Conservation (phyloP, 176 grass and related monocot species). For the Chloris gayana region DNA sequence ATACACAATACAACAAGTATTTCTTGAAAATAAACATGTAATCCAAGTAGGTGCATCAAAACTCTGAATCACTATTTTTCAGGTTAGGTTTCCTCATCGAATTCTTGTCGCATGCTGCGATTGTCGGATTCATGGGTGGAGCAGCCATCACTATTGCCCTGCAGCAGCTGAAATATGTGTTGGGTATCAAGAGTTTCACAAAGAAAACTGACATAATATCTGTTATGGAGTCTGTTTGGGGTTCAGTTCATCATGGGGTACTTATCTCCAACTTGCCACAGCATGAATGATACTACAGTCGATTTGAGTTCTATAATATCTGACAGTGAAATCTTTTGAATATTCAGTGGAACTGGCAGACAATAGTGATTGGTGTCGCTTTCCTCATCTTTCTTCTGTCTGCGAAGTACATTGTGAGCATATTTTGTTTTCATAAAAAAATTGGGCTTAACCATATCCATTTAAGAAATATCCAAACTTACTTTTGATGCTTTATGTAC, state of each 20-base stretch:
- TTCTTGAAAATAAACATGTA: neutral
- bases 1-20: neutral
- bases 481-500: conserved; percentile 12
- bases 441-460: neutral
- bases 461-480: conserved; percentile 1
- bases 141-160: conserved; percentile 95
- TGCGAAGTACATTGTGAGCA: conserved; percentile 77
- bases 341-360: conserved; percentile 97
- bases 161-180: conserved; percentile 85
- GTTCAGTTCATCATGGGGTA: conserved; percentile 85
- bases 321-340: conserved; percentile 21
- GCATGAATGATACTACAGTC: conserved; percentile 19
- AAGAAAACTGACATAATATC: conserved; percentile 90
- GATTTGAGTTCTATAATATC: neutral
- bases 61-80: conserved; percentile 27
- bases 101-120: conserved; percentile 96
- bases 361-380: conserved; percentile 66
- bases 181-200: conserved; percentile 82
- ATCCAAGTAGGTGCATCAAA: conserved; percentile 13
- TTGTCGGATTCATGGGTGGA: conserved; percentile 95
- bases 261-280: conserved; percentile 12
- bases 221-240: conserved; percentile 87
- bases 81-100: conserved; percentile 96
- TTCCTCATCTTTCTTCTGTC: conserved; percentile 83
- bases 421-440: neutral